Percentiles rank a stretch among this genome's conserved stretches.
Evolutionary conservation across 2,329 filamentous ascomycete genomes (phyloP).

Genomic region (Trichothecium roseum): DNA sequence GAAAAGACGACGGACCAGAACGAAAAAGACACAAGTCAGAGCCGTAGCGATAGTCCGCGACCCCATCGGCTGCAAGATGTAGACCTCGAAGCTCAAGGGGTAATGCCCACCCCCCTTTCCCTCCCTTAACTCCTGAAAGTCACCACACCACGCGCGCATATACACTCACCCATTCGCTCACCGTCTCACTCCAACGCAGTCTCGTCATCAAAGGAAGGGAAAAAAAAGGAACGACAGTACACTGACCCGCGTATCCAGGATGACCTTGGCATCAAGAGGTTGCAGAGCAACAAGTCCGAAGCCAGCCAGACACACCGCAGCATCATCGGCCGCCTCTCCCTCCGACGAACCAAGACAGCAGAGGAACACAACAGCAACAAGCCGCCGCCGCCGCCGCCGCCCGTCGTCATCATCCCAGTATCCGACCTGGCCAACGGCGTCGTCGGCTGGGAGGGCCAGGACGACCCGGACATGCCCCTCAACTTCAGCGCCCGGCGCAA

Average conservation of each 20-base stretch:
- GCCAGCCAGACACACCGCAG: constrained; percentile 13
- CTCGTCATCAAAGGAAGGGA: too few species aligned
- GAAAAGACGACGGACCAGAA: constrained; percentile 1
- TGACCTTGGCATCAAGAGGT: constrained; percentile 8
- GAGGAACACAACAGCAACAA: too few species aligned
- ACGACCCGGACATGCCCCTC: constrained; percentile 47
- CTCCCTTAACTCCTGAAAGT: not conserved
- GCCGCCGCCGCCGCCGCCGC: constrained; percentile 15
- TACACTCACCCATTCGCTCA: too few species aligned
- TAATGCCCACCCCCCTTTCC: constrained; percentile 2
- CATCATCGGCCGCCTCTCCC: constrained; percentile 13
- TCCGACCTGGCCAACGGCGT: constrained; percentile 41
- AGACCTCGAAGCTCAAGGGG: constrained; percentile 13
- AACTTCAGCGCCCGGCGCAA: constrained; percentile 46
- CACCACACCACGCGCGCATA: too few species aligned
- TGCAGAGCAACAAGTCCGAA: constrained; percentile 8
- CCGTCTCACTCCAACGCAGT: too few species aligned
- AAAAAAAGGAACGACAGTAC: too few species aligned
- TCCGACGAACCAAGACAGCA: not conserved
- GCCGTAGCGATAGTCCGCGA: constrained; percentile 6
- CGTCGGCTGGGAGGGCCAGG: constrained; percentile 49
- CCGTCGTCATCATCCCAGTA: constrained; percentile 29
- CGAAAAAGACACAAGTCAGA: constrained; percentile 7
- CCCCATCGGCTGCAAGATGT: constrained; percentile 8
- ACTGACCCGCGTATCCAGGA: constrained; percentile 4